phyloP scores from a whole-genome alignment of 2,329 filamentous ascomycete genomes.

The Sarocladiaceae sp. region DNA sequence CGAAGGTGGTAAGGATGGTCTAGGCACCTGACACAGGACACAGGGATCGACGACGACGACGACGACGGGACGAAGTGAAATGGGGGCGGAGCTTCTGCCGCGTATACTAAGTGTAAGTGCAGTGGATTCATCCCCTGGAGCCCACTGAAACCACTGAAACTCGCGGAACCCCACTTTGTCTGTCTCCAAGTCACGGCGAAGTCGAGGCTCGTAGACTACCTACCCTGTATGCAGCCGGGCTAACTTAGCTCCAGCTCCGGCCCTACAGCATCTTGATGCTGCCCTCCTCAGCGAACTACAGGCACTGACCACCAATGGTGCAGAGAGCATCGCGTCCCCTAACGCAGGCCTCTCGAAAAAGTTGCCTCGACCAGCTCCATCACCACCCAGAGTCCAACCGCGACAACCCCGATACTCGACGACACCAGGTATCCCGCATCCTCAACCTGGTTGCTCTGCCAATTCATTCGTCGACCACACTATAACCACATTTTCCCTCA shows the following conservation, averaged over 20 bases:
- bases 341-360: background rate
- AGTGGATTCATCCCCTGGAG: too few species aligned
- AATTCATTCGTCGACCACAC: background rate
- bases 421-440: background rate
- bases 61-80: too few species aligned
- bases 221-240: too few species aligned
- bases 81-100: background rate
- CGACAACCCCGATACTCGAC: background rate
- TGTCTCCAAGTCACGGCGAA: too few species aligned
- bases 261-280: too few species aligned
- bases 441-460: too few species aligned
- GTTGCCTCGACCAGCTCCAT: conserved; percentile 1
- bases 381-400: background rate
- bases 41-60: too few species aligned
- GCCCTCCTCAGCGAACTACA: too few species aligned
- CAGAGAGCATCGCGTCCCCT: conserved; percentile 4
- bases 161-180: background rate
- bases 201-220: too few species aligned
- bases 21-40: background rate
- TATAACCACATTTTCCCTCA: conserved; percentile 9
- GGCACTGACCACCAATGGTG: too few species aligned
- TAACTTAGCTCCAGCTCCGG: too few species aligned
- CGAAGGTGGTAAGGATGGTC: background rate
- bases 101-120: background rate
- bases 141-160: too few species aligned